Percentiles rank a stretch among this genome's conserved stretches.
Conservation (phyloP, 805 yeast genomes). For the Saturnispora serradocipensis region DNA sequence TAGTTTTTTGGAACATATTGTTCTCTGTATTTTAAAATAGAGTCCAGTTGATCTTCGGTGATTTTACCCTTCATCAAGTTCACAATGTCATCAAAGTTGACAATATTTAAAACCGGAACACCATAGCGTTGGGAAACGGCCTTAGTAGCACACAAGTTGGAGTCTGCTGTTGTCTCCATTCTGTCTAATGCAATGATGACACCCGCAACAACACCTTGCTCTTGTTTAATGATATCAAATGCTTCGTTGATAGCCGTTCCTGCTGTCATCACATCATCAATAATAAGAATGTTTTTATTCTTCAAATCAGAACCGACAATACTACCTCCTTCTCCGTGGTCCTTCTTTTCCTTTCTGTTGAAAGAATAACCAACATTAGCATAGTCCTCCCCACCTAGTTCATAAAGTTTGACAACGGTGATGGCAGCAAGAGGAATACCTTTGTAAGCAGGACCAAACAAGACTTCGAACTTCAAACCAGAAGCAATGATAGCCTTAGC, state of each 20-base stretch:
- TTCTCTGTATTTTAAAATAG: slow-evolving; percentile 50
- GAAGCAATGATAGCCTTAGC: slow-evolving; percentile 80
- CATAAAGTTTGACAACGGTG: slow-evolving; percentile 86
- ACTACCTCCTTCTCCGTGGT: slow-evolving; percentile 96
- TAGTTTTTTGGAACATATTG: slow-evolving; percentile 35
- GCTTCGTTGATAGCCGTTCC: slow-evolving; percentile 98
- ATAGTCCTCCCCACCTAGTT: slow-evolving; percentile 74
- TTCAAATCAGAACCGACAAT: slow-evolving; percentile 78
- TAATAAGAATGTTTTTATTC: slow-evolving; percentile 68
- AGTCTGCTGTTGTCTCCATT: slow-evolving; percentile 72
- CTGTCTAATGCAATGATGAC: slow-evolving; percentile 89
- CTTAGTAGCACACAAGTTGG: slow-evolving; percentile 68
- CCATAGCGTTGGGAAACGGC: slow-evolving; percentile 61
- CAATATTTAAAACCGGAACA: slow-evolving; percentile 81
- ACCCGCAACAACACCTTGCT: slow-evolving; percentile 70
- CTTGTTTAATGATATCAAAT: slow-evolving; percentile 60
- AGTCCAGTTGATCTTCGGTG: slow-evolving; percentile 45
- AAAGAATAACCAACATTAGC: slow-evolving; percentile 77
- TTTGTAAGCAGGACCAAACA: slow-evolving; percentile 97
- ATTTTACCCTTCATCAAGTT: slow-evolving; percentile 45
- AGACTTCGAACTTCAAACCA: slow-evolving; percentile 76
- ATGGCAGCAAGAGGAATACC: slow-evolving; percentile 94
- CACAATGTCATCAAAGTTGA: slow-evolving; percentile 66
- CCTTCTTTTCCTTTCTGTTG: slow-evolving; percentile 93
- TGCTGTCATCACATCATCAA: slow-evolving; percentile 97